A percentile compares a stretch with the other conserved stretches of the same genome.
Conservation (phyloP, 1,139 yeast species). For the Spencermartinsiella ligniputridi region DNA sequence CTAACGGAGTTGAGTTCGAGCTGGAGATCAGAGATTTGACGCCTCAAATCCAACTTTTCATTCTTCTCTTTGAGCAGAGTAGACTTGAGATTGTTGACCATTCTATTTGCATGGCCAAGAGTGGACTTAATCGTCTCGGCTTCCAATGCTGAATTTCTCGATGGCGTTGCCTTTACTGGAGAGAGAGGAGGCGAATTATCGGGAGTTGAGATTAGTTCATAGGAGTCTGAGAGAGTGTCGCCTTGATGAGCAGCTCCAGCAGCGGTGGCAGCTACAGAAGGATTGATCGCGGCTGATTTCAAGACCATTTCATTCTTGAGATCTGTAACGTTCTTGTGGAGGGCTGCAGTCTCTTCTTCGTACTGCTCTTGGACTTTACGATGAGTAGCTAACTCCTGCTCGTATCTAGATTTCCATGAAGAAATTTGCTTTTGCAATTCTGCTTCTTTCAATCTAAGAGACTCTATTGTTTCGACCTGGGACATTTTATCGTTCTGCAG, state of each 20-base stretch:
- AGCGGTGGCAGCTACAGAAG: conserved; percentile 20
- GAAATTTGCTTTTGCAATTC: conserved; percentile 29
- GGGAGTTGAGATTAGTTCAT: conserved; percentile 30
- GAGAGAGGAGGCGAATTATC: conserved; percentile 38
- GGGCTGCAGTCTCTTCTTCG: conserved; percentile 23
- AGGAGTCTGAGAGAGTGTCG: conserved; percentile 16
- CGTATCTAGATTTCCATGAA: conserved; percentile 22
- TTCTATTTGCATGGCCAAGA: conserved; percentile 58
- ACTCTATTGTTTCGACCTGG: conserved; percentile 33
- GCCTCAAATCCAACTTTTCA: conserved; percentile 34
- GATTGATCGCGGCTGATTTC: conserved; percentile 7
- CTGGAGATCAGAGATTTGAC: conserved; percentile 24
- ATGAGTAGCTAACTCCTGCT: conserved; percentile 18
- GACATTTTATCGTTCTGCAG: conserved; percentile 25
- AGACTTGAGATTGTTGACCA: conserved; percentile 27
- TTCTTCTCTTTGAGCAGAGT: conserved; percentile 32
- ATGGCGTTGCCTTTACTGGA: conserved; percentile 44
- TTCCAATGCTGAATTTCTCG: conserved; percentile 53
- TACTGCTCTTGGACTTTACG: conserved; percentile 23
- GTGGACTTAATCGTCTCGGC: conserved; percentile 65
- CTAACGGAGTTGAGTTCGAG: conserved; percentile 16
- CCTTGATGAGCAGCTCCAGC: conserved; percentile 5
- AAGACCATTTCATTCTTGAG: conserved; percentile 14
- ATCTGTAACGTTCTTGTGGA: conserved; percentile 18
- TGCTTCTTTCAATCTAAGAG: conserved; percentile 26